A percentile compares a stretch with the other conserved stretches of the same genome.
phyloP scores from a whole-genome alignment of 176 grass and related monocot genomes.

The Lolium rigidum region DNA sequence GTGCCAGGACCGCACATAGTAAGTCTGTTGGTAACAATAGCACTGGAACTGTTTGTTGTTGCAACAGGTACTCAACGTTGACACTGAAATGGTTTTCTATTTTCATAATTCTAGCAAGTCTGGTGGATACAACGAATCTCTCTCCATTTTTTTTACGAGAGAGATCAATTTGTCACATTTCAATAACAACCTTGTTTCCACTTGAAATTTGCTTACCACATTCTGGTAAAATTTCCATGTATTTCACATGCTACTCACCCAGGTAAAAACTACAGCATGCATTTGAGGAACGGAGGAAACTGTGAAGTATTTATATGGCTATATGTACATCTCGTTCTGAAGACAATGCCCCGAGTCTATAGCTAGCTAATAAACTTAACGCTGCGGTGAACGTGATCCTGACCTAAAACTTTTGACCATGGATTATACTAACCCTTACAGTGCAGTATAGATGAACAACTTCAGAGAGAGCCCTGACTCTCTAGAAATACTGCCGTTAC shows the following conservation, averaged over 20 bases:
- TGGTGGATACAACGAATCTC: background rate
- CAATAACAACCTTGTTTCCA: background rate
- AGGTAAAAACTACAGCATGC: background rate
- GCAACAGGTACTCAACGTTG: too few relatives aligned
- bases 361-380: slow-evolving; percentile 12
- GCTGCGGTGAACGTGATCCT: slow-evolving; percentile 18
- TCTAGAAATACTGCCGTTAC: too few relatives aligned
- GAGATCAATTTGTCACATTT: background rate
- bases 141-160: background rate
- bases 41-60: too few relatives aligned
- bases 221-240: background rate
- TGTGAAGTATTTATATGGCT: background rate
- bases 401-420: slow-evolving; percentile 36
- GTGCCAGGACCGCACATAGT: background rate
- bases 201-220: background rate
- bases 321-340: background rate
- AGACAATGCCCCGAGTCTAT: background rate
- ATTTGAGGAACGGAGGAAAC: background rate
- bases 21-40: too few relatives aligned
- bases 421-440: slow-evolving; percentile 7
- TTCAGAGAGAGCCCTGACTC: too few relatives aligned
- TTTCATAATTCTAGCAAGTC: background rate
- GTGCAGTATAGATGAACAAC: too few relatives aligned
- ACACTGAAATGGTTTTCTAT: too few relatives aligned
- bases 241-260: background rate